phyloP scores from a whole-genome alignment of 805 yeast species.

The Huiozyma sinensis region DNA sequence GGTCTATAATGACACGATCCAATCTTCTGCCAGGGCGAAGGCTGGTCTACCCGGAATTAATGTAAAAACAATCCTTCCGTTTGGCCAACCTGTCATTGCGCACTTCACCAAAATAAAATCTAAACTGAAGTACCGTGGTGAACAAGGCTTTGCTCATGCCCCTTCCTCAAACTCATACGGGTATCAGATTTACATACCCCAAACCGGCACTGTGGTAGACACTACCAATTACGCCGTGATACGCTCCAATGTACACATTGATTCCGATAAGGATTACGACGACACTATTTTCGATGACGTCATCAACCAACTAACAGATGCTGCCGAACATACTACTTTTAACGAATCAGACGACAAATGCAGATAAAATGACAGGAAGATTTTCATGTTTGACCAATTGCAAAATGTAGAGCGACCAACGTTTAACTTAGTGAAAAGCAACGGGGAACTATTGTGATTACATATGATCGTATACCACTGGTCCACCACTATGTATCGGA shows the following conservation, averaged over 20 bases:
- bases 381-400: too few relatives aligned
- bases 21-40: background rate
- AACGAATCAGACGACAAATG: too few relatives aligned
- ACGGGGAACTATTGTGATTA: too few relatives aligned
- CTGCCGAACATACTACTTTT: too few relatives aligned
- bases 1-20: background rate
- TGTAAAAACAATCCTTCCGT: slow-evolving; percentile 3
- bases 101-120: background rate
- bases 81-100: slow-evolving; percentile 7
- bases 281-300: too few relatives aligned
- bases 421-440: too few relatives aligned
- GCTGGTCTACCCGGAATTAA: slow-evolving; percentile 5
- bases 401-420: too few relatives aligned
- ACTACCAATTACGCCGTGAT: slow-evolving; percentile 1
- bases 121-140: slow-evolving; percentile 1
- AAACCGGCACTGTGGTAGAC: slow-evolving; percentile 1
- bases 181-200: slow-evolving; percentile 3
- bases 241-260: too few relatives aligned
- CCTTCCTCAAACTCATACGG: slow-evolving; percentile 5
- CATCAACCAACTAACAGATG: too few relatives aligned
- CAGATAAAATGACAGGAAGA: too few relatives aligned
- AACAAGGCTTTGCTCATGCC: background rate
- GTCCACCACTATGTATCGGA: too few relatives aligned
- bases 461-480: too few relatives aligned
- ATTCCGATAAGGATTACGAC: background rate